A percentile compares a stretch with the other conserved stretches of the same genome.
phyloP scores from a whole-genome alignment of 352 stramenopile genomes.

The Phytophthora idaei region DNA sequence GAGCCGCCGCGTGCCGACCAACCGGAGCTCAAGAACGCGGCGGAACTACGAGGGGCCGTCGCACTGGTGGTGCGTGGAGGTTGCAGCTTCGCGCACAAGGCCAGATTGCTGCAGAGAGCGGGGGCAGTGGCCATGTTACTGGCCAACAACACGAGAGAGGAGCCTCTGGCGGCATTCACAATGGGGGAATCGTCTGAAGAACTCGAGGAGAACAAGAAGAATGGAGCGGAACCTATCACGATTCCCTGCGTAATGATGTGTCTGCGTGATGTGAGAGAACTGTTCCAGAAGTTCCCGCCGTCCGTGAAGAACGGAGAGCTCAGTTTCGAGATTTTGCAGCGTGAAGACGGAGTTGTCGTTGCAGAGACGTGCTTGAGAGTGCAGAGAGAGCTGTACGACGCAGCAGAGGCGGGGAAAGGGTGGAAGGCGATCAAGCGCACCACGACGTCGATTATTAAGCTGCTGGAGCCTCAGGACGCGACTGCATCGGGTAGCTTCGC shows the following conservation, averaged over 20 bases:
- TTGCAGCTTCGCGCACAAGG: constrained; percentile 75
- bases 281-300: constrained; percentile 70
- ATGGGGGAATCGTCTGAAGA: constrained; percentile 47
- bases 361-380: constrained; percentile 43
- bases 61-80: constrained; percentile 70
- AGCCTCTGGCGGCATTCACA: constrained; percentile 62
- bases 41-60: constrained; percentile 52
- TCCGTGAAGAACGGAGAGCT: constrained; percentile 50
- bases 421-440: constrained; percentile 52
- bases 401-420: constrained; percentile 17
- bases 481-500: background rate
- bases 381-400: constrained; percentile 26
- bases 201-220: constrained; percentile 18
- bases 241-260: constrained; percentile 80
- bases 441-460: constrained; percentile 64
- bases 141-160: constrained; percentile 62
- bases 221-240: constrained; percentile 25
- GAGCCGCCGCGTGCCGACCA: constrained; percentile 65
- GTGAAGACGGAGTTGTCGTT: constrained; percentile 27
- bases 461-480: constrained; percentile 37
- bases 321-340: constrained; percentile 47
- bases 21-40: constrained; percentile 50
- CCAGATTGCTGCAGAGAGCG: constrained; percentile 54
- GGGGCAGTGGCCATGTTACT: constrained; percentile 59
- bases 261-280: constrained; percentile 55